phyloP scores from a whole-genome alignment of 2,329 filamentous ascomycete species.

The Escovopsis sp. region DNA sequence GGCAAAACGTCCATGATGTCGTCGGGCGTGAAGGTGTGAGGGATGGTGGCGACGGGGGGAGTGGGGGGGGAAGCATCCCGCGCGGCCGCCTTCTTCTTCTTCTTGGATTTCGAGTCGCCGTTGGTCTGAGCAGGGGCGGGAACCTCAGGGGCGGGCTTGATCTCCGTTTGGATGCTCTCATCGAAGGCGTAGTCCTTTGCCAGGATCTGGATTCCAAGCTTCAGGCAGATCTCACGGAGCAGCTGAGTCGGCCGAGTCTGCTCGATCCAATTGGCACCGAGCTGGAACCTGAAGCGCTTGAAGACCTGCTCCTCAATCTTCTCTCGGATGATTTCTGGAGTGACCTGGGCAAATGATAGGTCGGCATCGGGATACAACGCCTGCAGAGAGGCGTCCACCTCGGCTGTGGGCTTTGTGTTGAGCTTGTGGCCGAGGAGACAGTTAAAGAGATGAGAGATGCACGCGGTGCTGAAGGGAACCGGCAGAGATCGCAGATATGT shows the following conservation, averaged over 20 bases:
- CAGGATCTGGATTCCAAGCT: slow-evolving; percentile 77
- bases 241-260: slow-evolving; percentile 64
- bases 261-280: slow-evolving; percentile 53
- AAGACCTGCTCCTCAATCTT: slow-evolving; percentile 59
- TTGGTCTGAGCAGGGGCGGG: slow-evolving; percentile 20
- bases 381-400: slow-evolving; percentile 61
- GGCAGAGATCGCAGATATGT: slow-evolving; percentile 68
- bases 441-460: slow-evolving; percentile 79
- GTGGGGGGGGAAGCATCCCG: slow-evolving; percentile 38
- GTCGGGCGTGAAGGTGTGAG: slow-evolving; percentile 54
- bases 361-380: slow-evolving; percentile 69
- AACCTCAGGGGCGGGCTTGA: slow-evolving; percentile 16
- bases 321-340: slow-evolving; percentile 52
- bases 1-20: slow-evolving; percentile 91
- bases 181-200: slow-evolving; percentile 42
- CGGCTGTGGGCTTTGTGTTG: slow-evolving; percentile 63
- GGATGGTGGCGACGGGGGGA: slow-evolving; percentile 25
- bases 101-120: slow-evolving; percentile 39
- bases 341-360: slow-evolving; percentile 65
- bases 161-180: slow-evolving; percentile 12
- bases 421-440: slow-evolving; percentile 69
- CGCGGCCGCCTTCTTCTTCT: slow-evolving; percentile 50
- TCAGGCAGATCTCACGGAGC: slow-evolving; percentile 76
- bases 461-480: slow-evolving; percentile 62
- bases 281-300: slow-evolving; percentile 61